Evolutionary conservation across 2,329 filamentous ascomycete genomes (phyloP), one percentile per base, ranked within the genome.

Genomic region (Metarhizium humberi): DNA sequence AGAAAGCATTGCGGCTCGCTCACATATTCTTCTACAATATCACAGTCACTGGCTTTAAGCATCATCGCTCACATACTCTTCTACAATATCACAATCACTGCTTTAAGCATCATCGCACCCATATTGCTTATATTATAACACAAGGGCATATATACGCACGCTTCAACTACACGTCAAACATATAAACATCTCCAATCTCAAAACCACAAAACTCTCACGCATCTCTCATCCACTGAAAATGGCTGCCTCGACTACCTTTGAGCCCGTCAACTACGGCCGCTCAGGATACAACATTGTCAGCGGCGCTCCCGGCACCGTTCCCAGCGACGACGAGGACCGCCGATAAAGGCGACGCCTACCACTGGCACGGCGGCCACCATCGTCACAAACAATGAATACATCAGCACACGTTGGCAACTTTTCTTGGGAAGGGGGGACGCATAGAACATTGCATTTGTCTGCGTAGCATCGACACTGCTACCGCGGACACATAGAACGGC

Each of bases 281-380:
- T 73, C 69, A 54, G 72, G 73, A 59, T 75, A 76, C 70, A 75
- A 75, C 65, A 67, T 69, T 58, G 69, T 69, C 59, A 64, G 56
- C 55, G 59, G 61, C 55, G 67, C 52, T 61, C 69, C 30, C 60
- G 55, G 56, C 48, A 56, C 57, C 25, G 51, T 47, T n/a, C 53
- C 51, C 8, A 52, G 54, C 32, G 48, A 34, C 49, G 57, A 56
- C 53, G 50, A 49, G 30, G 25, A 46, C 18, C 13, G 43, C 16
- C 49, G 46, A 34, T 57, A 51, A 48, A 13, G 14, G 45, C 20
- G 1, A 3, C 10, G 16, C 6, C 11, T 52, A 71, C 72, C 55
- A 73, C 32, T 11, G 75, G 66, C 74, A 74, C 61, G 66, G 57
- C 61, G 63, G 13, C 20, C 16, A 5, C 13, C 14, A 16, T 6